A percentile compares a stretch with the other conserved stretches of the same genome.
Evolutionary conservation across 2,329 filamentous ascomycete species (phyloP).

Genomic region (Albophoma yamanashiensis): DNA sequence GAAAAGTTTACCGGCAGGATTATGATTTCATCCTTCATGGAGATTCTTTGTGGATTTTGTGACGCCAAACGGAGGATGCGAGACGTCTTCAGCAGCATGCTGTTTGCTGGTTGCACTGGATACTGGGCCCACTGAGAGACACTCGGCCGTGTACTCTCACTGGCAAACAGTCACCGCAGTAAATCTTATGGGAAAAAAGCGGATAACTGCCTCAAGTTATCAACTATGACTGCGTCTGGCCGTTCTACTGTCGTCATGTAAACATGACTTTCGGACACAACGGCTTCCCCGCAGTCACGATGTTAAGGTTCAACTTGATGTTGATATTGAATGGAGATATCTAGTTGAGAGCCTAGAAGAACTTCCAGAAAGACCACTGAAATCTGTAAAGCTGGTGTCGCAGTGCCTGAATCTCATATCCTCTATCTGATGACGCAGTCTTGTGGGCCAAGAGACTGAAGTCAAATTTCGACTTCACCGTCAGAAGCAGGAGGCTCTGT

Average conservation of each 20-base stretch:
- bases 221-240: background rate
- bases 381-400: background rate
- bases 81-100: background rate
- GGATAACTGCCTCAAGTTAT: background rate
- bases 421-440: background rate
- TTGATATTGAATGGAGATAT: background rate
- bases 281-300: background rate
- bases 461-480: background rate
- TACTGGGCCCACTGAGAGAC: background rate
- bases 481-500: slow-evolving; percentile 2
- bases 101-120: background rate
- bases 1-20: background rate
- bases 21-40: no score
- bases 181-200: background rate
- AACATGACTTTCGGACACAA: no score
- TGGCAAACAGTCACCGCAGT: background rate
- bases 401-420: no score
- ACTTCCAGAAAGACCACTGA: background rate
- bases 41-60: background rate
- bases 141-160: background rate
- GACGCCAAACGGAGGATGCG: background rate
- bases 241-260: background rate
- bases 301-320: background rate
- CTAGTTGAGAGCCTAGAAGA: background rate
- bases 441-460: background rate